Base-by-base conservation (phyloP, 441 rosid species). In the Gossypium lobatum region DNA sequence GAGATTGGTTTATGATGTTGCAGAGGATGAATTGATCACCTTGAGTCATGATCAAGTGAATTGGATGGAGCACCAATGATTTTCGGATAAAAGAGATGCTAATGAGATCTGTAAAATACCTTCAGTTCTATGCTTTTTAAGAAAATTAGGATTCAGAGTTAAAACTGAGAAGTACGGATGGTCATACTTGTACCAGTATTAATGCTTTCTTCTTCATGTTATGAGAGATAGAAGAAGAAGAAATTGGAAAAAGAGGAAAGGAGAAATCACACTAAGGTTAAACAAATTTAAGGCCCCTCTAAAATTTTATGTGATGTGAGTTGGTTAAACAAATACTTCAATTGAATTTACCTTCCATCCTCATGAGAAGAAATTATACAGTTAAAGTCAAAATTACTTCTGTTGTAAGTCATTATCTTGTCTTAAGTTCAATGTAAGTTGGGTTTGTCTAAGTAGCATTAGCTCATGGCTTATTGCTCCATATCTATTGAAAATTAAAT, bases 161-260 rank as follows among this genome's bases (percentile, higher is more conserved):
- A 17, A 23, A 66, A 45, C n/a, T 9, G 42, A 64, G 52, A 67
- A 48, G 23, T 23, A 67, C 13, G 50, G 57, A n/a, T 67, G 71
- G 21, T 65, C n/a, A 14, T 64, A 2, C 55, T 45, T 65, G 7
- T 39, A 42, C 54, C 14, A 11, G 18, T 67, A 25, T 67, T 67
- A 67, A 67, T 23, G 57, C 21, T 66, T 67, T 48, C 71, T 48
- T 64, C 69, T 39, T 39, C 69, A 64, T 42, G 71, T 10, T 46
- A 46, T 46, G 57, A 46, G 57, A 66, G 20, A 45, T 6, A 46
- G 71, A 23, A 66, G 8, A 66, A 3, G 57, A 23, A 67, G 58
- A 14, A 66, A 46, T 67, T 1, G 42, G 42, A 48, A n/a, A 66
- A 67, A 14, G 17, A 46, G 6, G 42, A 25, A 67, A 14, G 21